Base-by-base conservation (phyloP, 2,329 filamentous ascomycete genomes). In the Diplocarpon mali region DNA sequence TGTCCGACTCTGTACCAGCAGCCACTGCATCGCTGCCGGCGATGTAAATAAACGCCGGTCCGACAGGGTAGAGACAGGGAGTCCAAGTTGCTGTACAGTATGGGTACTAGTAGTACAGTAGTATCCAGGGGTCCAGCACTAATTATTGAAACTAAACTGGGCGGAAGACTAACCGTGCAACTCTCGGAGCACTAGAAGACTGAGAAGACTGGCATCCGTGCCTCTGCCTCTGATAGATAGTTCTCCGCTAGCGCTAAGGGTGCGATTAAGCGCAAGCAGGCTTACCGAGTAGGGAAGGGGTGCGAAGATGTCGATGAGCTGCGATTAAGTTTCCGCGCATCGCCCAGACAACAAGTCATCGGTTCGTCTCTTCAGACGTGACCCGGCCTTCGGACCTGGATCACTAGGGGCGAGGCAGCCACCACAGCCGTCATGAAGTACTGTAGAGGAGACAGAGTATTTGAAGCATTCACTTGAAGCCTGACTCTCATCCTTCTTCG, bases 291-390 rank as follows among this genome's bases (percentile, higher is more conserved):
- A 13, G 39, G n/a, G n/a, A 12, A 12, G 5, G 14, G 12, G n/a
- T 12, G 20, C 16, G 15, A 15, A 16, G 31, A 12, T 24, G 20
- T 36, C 38, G 42, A 44, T 32, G 29, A 20, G 5, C 28, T 39
- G 12, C 40, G 28, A 35, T 35, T 36, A 38, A 34, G 24, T 39
- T 41, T 35, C 35, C 34, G 32, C 17, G 29, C 40, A 46, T 44
- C 47, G 47, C 32, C 6, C 17, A 40, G 16, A 43, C 10, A 37
- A 37, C 43, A 38, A 34, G 30, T 24, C 36, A 46, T 46, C 43
- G 47, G 35, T 17, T 15, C 15, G 27, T 14, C 12, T 17, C n/a
- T 28, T 34, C 29, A 13, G 30, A 36, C 11, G 6, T 28, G 32
- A 20, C 15, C 15, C 10, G 31, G 16, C 11, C 12, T 13, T 12